Base-by-base conservation (phyloP, 1,139 yeast species). In the Suhomyces anneliseae region DNA sequence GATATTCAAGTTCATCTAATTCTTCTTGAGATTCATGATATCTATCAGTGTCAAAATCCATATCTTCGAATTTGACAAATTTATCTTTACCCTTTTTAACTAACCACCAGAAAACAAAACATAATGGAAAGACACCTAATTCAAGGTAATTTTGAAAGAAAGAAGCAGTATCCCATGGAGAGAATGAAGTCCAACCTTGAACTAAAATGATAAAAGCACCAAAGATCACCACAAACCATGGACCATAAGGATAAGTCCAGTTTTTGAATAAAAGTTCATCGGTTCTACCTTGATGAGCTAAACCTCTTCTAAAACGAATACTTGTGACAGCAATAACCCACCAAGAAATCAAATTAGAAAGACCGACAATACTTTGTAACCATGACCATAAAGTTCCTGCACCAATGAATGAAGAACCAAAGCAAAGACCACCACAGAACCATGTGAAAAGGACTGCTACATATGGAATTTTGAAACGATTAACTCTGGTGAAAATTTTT, bases 11-110 rank as follows among this genome's bases (percentile, higher is more conserved):
- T 42, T 69, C 68, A 15, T 60, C 67, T 34, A 57, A 47, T 49
- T 83, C 87, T 51, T 80, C 83, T 41, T 69, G 73, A 4, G 80
- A 68, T 51, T 76, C 79, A 35, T 69, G 56, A 59, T 83, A 83
- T 50, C 80, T 69, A 56, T 82, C 87, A 8, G 84, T 76, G 43
- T 78, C 85, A 44, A 83, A 79, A 58, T 83, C 88, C 85, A 83
- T 82, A 24, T 81, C 83, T 46, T 70, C 74, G 6, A 66, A 61
- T 43, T 66, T 70, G 9, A 78, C 74, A 56, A 79, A 76, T 48
- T 65, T 68, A 48, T 83, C 85, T 46, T 66, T 65, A 6, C 72
- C 71, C 45, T 74, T 68, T 51, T 67, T 76, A 46, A 65, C 68
- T 39, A 72, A 55, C 79, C 84, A 79, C 76, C 76, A 72, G 42